Conservation (phyloP, 371 early-diverging fungal genomes). For the Actinomortierella wolfii region DNA sequence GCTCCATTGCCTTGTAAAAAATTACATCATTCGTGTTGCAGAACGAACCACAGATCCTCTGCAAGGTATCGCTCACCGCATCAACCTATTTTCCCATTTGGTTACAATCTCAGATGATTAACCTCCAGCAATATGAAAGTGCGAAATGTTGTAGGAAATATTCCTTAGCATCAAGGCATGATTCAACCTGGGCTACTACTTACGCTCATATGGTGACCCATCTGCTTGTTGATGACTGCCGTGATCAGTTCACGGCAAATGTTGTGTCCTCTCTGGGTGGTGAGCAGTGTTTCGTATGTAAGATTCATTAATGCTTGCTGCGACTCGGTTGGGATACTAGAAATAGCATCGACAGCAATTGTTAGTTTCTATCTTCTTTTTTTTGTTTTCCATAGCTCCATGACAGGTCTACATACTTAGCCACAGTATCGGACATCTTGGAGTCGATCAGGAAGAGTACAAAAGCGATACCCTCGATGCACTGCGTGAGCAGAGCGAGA, state of each 20-base stretch:
- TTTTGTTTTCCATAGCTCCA: neutral
- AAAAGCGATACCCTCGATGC: slow-evolving; percentile 79
- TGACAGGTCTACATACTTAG: slow-evolving; percentile 40
- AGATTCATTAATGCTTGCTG: slow-evolving; percentile 51
- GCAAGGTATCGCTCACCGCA: slow-evolving; percentile 58
- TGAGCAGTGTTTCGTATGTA: slow-evolving; percentile 66
- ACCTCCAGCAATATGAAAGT: neutral
- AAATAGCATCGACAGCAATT: neutral
- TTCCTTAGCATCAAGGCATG: too few relatives aligned
- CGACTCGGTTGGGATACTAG: slow-evolving; percentile 46
- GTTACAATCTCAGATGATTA: neutral
- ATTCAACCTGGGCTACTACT: slow-evolving; percentile 23
- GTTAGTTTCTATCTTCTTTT: neutral
- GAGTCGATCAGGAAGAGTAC: slow-evolving; percentile 72
- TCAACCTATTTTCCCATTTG: slow-evolving; percentile 29
- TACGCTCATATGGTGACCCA: slow-evolving; percentile 60
- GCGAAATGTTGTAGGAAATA: too few relatives aligned
- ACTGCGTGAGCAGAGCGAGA: slow-evolving; percentile 64
- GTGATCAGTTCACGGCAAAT: slow-evolving; percentile 72
- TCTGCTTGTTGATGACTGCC: slow-evolving; percentile 71
- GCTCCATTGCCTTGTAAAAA: slow-evolving; percentile 75
- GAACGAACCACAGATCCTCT: slow-evolving; percentile 73
- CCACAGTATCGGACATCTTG: slow-evolving; percentile 61
- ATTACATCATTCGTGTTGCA: slow-evolving; percentile 75
- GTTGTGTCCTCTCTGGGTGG: slow-evolving; percentile 62